Evolutionary conservation across 2,329 filamentous ascomycete species (phyloP).

Genomic region (Aspergillus pseudoglaucus): DNA sequence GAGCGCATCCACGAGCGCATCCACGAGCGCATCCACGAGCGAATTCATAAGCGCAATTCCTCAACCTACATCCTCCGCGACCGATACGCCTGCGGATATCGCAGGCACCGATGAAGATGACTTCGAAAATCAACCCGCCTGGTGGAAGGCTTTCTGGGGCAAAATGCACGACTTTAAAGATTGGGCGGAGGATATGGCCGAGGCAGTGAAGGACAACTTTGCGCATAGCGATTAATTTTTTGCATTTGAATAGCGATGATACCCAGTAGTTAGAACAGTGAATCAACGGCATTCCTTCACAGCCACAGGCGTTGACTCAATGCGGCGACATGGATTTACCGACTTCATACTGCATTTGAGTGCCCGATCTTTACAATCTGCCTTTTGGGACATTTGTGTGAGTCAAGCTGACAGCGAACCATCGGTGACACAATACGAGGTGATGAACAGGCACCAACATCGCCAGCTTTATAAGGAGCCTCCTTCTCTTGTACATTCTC

Average conservation of each 20-base stretch:
- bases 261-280: neutral
- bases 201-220: slow-evolving; percentile 22
- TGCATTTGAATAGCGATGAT: neutral
- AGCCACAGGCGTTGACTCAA: neutral
- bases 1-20: too few species aligned
- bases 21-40: neutral
- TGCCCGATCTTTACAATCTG: neutral
- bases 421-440: too few species aligned
- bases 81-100: slow-evolving; percentile 6
- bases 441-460: too few species aligned
- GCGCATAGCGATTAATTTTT: slow-evolving; percentile 10
- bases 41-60: slow-evolving; percentile 1
- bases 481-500: neutral
- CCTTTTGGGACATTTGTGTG: neutral
- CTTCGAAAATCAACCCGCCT: slow-evolving; percentile 16
- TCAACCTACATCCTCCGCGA: slow-evolving; percentile 3
- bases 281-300: neutral
- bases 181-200: slow-evolving; percentile 29
- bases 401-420: neutral
- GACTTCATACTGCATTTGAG: too few species aligned
- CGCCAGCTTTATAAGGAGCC: too few species aligned
- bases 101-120: slow-evolving; percentile 13
- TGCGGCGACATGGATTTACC: neutral
- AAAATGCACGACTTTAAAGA: slow-evolving; percentile 31
- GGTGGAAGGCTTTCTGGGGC: slow-evolving; percentile 29